Evolutionary conservation across 208 protist species (phyloP), one percentile per base, ranked within the genome.

Genomic region (Crithidia brevicula): DNA sequence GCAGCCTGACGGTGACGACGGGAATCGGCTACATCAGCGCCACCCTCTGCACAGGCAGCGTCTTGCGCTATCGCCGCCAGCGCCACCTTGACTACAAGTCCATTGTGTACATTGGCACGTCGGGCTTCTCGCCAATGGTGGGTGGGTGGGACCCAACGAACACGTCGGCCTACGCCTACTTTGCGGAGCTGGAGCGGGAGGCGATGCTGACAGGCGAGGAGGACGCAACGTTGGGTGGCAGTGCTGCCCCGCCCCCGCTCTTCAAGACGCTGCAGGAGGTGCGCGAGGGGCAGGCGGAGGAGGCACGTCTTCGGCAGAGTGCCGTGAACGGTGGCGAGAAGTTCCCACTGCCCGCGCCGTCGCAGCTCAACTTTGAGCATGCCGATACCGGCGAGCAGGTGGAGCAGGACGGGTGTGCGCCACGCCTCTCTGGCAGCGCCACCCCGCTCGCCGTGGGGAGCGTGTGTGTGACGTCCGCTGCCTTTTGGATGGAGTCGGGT

Each of bases 41-140:
- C 10, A 72, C 81, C 3, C 60, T 84, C 38, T 90, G 84, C 70
- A 83, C 81, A 23, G 46, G 34, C 10, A 61, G 56, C 38, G 63
- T 86, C 15, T 43, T 83, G 43, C 58, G 33, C 49, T 58, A 75
- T 42, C 78, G 76, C 30, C 61, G 46, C 23, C 42, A 74, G 51
- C 74, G 53, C 43, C 20, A 58, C 63, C 40, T 76, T 15, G 28
- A 38, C 20, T 80, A 76, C 42, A 58, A 60, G 34, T 59, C 64
- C n/a, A 68, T 90, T 27, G 73, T 90, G 13, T 84, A 75, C 53
- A 67, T 87, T 15, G 84, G 84, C 30, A 90, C 81, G n/a, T 77
- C 81, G 15, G 72, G 84, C 22, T 83, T 86, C 46, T 90, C 84
- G 40, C 84, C 84, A 45, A 77, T 85, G 62, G 40, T 82, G 20